Percentiles rank a stretch among this genome's conserved stretches.
phyloP scores from a whole-genome alignment of 345 rosid genomes.

The Acer negundo region DNA sequence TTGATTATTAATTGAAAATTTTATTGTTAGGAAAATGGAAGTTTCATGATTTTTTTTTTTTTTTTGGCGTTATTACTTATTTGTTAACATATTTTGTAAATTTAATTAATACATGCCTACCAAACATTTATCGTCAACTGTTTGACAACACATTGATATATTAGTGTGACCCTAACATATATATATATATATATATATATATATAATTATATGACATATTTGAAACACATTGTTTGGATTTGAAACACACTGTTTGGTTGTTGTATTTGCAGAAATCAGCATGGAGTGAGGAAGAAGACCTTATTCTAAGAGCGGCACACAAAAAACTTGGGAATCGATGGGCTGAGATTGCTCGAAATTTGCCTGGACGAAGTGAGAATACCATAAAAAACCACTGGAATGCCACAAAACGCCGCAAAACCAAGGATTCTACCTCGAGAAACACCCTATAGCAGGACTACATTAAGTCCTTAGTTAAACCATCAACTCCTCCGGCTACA shows the following conservation, averaged over 20 bases:
- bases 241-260: not conserved
- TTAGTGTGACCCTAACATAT: not conserved
- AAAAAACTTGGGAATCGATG: slow-evolving; percentile 63
- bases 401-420: slow-evolving; percentile 52
- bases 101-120: not conserved
- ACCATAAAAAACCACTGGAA: slow-evolving; percentile 63
- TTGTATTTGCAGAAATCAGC: slow-evolving; percentile 54
- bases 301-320: slow-evolving; percentile 43
- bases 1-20: not conserved
- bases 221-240: not conserved
- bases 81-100: not conserved
- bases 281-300: slow-evolving; percentile 73
- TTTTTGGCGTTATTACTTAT: not conserved
- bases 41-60: not conserved
- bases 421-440: slow-evolving; percentile 21
- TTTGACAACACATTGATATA: slow-evolving; percentile 23
- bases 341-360: slow-evolving; percentile 66
- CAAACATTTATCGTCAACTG: not conserved
- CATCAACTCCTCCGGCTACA: not conserved
- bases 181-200: too few relatives aligned
- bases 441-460: slow-evolving; percentile 35
- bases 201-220: too few relatives aligned
- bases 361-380: slow-evolving; percentile 66
- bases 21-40: not conserved
- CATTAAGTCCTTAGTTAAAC: slow-evolving; percentile 31